These are phyloP conservation scores for Backusella liffmaniae DNA, from an alignment of 192 early-diverging fungal genomes.

Conservation along the genomic window DNA sequence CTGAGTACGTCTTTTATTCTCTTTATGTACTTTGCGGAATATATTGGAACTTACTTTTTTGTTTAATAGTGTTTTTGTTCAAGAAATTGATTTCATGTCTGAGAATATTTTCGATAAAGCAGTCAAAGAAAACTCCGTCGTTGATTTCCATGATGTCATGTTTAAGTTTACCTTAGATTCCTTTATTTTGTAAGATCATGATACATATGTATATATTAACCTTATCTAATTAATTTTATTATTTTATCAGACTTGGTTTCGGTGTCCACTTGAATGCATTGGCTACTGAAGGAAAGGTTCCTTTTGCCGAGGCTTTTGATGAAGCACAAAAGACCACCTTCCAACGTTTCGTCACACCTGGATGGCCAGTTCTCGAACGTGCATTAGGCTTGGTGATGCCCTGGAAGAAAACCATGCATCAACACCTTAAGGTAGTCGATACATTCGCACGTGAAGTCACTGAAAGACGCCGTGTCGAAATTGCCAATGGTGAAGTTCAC, in stretches of 20 bases:
- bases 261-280: conserved; percentile 46
- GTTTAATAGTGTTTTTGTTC: conserved; percentile 32
- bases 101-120: conserved; percentile 29
- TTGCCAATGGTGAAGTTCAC: conserved; percentile 14
- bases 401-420: conserved; percentile 16
- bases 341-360: conserved; percentile 18
- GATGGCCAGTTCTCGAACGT: conserved; percentile 13
- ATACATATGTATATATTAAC: too few species aligned
- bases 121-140: conserved; percentile 22
- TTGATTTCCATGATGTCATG: conserved; percentile 50
- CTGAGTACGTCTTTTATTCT: conserved; percentile 21
- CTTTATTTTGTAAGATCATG: conserved; percentile 41
- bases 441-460: conserved; percentile 27
- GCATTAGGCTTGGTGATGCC: conserved; percentile 1
- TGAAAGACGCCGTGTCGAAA: conserved; percentile 24
- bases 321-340: conserved; percentile 39
- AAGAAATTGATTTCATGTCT: conserved; percentile 35
- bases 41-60: neutral
- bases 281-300: conserved; percentile 35
- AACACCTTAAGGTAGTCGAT: conserved; percentile 28
- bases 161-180: conserved; percentile 51
- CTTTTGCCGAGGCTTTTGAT: conserved; percentile 52
- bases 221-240: neutral
- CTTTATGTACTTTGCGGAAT: neutral
- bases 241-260: conserved; percentile 33